Evolutionary conservation across 2,329 filamentous ascomycete species (phyloP).

Genomic region (Trichoderma brevicompactum): DNA sequence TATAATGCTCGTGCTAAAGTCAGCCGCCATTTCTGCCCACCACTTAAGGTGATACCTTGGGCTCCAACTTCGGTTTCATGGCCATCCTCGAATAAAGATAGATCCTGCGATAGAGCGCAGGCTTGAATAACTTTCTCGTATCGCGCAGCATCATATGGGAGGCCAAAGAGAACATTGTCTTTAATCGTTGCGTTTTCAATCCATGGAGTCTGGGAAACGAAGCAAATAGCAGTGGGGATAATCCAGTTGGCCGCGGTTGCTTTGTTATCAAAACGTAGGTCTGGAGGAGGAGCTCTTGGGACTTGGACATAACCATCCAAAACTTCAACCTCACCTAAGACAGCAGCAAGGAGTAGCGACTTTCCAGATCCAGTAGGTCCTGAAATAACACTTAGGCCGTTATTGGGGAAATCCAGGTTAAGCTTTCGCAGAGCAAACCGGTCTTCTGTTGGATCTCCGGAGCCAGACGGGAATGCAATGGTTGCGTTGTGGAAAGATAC

Average conservation of each 20-base stretch:
- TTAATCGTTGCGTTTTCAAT: slow-evolving; percentile 75
- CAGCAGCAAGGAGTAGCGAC: slow-evolving; percentile 20
- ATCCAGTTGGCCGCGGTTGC: slow-evolving; percentile 13
- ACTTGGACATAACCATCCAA: slow-evolving; percentile 23
- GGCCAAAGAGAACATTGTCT: slow-evolving; percentile 73
- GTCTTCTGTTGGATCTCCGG: not conserved
- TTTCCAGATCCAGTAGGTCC: slow-evolving; percentile 30
- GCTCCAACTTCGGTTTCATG: slow-evolving; percentile 64
- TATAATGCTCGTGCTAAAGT: slow-evolving; percentile 35
- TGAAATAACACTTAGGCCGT: slow-evolving; percentile 25
- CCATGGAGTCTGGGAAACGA: slow-evolving; percentile 69
- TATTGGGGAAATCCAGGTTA: slow-evolving; percentile 23
- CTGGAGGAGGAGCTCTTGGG: slow-evolving; percentile 9
- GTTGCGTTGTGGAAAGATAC: slow-evolving; percentile 7
- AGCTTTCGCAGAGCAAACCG: slow-evolving; percentile 21
- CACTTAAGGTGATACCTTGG: slow-evolving; percentile 30
- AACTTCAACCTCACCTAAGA: slow-evolving; percentile 26
- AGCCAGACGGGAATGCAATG: not conserved
- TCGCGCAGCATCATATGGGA: slow-evolving; percentile 65
- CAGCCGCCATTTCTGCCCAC: slow-evolving; percentile 32
- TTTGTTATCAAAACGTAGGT: slow-evolving; percentile 1
- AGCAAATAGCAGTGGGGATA: slow-evolving; percentile 5
- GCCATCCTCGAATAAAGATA: slow-evolving; percentile 70
- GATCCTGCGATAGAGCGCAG: slow-evolving; percentile 71
- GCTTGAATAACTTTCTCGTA: slow-evolving; percentile 70